Base-by-base conservation (phyloP, 1,139 yeast species). In the Scheffersomyces segobiensis region DNA sequence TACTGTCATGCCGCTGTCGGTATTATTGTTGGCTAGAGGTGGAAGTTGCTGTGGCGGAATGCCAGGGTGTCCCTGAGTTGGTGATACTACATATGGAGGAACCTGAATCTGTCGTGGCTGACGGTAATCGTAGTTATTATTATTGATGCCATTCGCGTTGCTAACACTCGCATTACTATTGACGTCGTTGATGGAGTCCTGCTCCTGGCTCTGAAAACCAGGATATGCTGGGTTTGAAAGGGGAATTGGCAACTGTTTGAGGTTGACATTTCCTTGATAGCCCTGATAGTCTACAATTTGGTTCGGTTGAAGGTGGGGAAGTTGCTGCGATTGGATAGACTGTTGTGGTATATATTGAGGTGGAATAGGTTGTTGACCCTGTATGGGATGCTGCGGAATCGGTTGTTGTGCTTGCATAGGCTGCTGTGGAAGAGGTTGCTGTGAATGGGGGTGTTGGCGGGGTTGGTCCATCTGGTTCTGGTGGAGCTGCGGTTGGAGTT, bases 271-370 rank as follows among this genome's bases (percentile, higher is more conserved):
- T 14, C 42, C 42, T 4, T 32, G 42, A 12, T 32, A 32, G 42
- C 42, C 42, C 42, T 12, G 42, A 17, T 32, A 32, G 17, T 32
- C 42, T 32, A 32, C 17, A 7, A 32, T 10, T 32, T 32, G 42
- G 17, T 32, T 32, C 7, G 42, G 3, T 12, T 32, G 42, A 10
- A 14, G 42, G 17, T 32, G 42, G 42, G 42, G 42, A 32, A 32
- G 42, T 4, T 32, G 42, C 42, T 32, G 52, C 7, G 22, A 53
- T 46, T 46, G 53, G 10, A 19, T 18, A 21, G 39, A 54, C 20
- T 52, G 57, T 46, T 47, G 60, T 5, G 21, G 55, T 24, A 48
- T 53, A 2, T 39, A 51, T 17, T 47, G 58, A n/a, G 52, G 61
- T 5, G 49, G 19, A 24, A 51, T 56, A 19, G n/a, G n/a, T n/a